Evolutionary conservation across 208 protist genomes (phyloP).

Genomic region (Angomonas deanei): DNA sequence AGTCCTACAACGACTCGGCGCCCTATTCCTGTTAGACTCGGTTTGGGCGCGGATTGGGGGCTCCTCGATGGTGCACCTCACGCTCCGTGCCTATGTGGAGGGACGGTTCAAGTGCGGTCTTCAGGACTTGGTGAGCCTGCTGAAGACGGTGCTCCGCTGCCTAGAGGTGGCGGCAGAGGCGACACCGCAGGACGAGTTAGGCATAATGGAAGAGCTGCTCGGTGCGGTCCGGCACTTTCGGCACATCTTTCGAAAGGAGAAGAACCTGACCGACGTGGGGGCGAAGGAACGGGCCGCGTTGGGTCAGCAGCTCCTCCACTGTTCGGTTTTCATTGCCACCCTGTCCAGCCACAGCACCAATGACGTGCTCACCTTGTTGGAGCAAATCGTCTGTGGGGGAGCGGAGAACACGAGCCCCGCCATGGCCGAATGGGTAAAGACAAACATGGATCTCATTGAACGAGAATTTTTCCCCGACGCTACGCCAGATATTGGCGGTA

Average conservation of each 20-base stretch:
- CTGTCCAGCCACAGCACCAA: not conserved
- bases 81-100: not conserved
- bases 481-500: too few species aligned
- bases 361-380: not conserved
- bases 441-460: too few species aligned
- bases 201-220: slow-evolving; percentile 5
- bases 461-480: too few species aligned
- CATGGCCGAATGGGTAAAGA: too few species aligned
- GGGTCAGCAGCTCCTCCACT: not conserved
- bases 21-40: not conserved
- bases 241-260: not conserved
- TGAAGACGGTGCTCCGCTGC: not conserved
- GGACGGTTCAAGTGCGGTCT: not conserved
- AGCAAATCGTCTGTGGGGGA: not conserved
- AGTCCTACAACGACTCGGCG: not conserved
- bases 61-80: not conserved
- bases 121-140: not conserved
- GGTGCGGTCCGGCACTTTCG: not conserved
- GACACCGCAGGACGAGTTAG: slow-evolving; percentile 1
- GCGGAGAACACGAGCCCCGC: not conserved
- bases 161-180: not conserved
- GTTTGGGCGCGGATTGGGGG: not conserved
- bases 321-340: not conserved
- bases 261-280: not conserved
- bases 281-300: not conserved